These are phyloP conservation scores for Leccinum imitatum DNA, from an alignment of 768 basidiomycete species.

Conservation along the genomic window DNA sequence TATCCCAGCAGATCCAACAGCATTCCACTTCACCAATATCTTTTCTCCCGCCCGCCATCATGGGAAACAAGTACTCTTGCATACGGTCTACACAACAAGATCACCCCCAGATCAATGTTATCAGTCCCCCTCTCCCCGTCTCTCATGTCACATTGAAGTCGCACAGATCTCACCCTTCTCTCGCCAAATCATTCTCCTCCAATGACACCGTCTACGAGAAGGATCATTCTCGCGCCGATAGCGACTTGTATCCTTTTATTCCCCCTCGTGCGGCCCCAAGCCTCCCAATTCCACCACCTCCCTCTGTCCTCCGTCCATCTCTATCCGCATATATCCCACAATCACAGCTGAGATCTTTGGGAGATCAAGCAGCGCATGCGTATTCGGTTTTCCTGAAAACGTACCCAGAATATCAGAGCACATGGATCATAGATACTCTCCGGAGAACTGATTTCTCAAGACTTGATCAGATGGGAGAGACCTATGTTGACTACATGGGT, in stretches of 20 bases:
- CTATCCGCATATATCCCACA: constrained; percentile 30
- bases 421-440: constrained; percentile 70
- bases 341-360: constrained; percentile 19
- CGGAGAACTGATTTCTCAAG: constrained; percentile 62
- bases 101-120: constrained; percentile 5
- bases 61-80: constrained; percentile 34
- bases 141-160: constrained; percentile 43
- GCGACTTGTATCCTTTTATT: constrained; percentile 2
- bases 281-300: not conserved
- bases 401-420: constrained; percentile 58
- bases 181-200: constrained; percentile 37
- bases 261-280: constrained; percentile 1
- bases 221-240: constrained; percentile 13
- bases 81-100: constrained; percentile 9
- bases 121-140: constrained; percentile 14
- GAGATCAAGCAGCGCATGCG: constrained; percentile 40
- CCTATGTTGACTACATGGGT: constrained; percentile 87
- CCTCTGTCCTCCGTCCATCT: constrained; percentile 7
- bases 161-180: constrained; percentile 35
- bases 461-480: constrained; percentile 62
- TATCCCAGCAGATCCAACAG: not conserved
- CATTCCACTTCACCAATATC: not conserved
- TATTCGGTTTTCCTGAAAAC: constrained; percentile 48
- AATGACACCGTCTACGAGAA: constrained; percentile 42
- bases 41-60: constrained; percentile 8